These are phyloP conservation scores for Phytophthora uliginosa DNA, from an alignment of 352 stramenopile genomes.

Conservation along the genomic window DNA sequence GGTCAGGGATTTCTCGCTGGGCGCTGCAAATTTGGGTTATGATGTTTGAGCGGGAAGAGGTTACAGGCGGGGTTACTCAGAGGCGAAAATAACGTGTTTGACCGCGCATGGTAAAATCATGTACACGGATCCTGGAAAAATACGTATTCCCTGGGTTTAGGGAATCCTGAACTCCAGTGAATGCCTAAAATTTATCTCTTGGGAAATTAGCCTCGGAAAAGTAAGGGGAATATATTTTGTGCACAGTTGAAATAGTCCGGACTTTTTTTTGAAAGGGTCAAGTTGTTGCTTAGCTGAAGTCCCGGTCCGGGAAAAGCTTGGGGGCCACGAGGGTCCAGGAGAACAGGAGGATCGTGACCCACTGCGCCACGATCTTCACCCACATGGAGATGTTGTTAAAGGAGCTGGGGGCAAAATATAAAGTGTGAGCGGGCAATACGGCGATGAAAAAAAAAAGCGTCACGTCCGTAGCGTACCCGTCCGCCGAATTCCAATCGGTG, in stretches of 20 bases:
- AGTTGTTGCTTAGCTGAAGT: constrained; percentile 75
- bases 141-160: too few species aligned
- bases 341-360: constrained; percentile 95
- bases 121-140: too few species aligned
- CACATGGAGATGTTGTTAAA: constrained; percentile 94
- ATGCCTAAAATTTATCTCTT: too few species aligned
- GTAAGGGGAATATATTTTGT: constrained; percentile 4
- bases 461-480: constrained; percentile 48
- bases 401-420: constrained; percentile 16
- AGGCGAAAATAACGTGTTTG: too few species aligned
- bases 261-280: constrained; percentile 6
- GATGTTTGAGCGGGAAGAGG: too few species aligned
- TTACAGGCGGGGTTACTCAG: too few species aligned
- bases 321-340: constrained; percentile 96
- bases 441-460: neutral
- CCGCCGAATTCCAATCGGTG: constrained; percentile 94
- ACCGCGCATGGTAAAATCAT: too few species aligned
- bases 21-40: too few species aligned
- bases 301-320: constrained; percentile 94
- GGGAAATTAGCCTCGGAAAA: too few species aligned
- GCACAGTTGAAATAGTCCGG: neutral
- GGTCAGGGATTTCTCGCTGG: too few species aligned
- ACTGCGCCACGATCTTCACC: constrained; percentile 96
- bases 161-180: too few species aligned
- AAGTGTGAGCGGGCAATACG: neutral